Conservation (phyloP, 768 basidiomycete genomes). For the Russula foetens region DNA sequence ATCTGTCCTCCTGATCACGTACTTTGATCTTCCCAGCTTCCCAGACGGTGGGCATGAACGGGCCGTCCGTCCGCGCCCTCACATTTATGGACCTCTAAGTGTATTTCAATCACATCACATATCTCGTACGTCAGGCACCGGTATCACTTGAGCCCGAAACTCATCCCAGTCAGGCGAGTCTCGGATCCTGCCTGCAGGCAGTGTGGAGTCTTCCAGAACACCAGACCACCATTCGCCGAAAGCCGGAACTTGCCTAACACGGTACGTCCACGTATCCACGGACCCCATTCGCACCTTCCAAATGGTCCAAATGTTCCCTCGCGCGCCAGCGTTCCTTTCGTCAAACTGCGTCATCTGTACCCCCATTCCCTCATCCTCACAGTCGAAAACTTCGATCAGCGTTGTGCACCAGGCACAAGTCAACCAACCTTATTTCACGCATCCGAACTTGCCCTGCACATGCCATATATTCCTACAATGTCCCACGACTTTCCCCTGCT, state of each 20-base stretch:
- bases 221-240: not conserved
- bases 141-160: not conserved
- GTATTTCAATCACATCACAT: not conserved
- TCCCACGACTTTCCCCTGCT: not conserved
- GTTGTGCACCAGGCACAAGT: constrained; percentile 1
- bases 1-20: not conserved
- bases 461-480: not conserved
- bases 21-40: not conserved
- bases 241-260: not conserved
- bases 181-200: not conserved
- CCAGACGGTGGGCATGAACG: not conserved
- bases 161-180: not conserved
- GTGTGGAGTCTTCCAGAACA: not conserved
- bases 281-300: not conserved
- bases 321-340: not conserved
- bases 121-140: not conserved
- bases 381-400: not conserved
- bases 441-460: not conserved
- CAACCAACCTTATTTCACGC: constrained; percentile 3
- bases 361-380: not conserved
- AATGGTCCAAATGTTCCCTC: not conserved
- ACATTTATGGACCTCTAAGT: too few species aligned
- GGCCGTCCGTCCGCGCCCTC: not conserved
- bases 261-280: not conserved
- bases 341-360: constrained; percentile 4